Conservation (phyloP, 306 rosid species). For the Sindora glabra region DNA sequence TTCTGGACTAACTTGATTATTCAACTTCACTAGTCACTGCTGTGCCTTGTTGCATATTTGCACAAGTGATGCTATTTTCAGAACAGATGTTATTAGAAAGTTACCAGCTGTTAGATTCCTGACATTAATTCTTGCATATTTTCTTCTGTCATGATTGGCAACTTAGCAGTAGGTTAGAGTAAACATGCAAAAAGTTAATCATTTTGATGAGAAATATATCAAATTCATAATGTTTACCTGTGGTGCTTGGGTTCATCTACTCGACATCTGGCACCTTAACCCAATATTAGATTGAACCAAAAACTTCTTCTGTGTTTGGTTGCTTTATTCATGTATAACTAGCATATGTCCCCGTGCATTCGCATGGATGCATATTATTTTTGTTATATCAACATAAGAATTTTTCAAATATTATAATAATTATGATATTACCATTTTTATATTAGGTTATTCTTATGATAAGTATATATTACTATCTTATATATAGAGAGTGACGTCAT, state of each 20-base stretch:
- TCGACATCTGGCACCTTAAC: too few species aligned
- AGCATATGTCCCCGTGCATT: too few species aligned
- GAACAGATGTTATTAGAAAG: neutral
- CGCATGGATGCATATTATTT: too few species aligned
- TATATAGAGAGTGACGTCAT: too few species aligned
- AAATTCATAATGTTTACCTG: neutral
- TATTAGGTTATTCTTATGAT: too few species aligned
- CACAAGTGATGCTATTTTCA: neutral
- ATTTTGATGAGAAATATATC: neutral
- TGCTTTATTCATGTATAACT: too few species aligned
- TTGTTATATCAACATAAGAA: too few species aligned
- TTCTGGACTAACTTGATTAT: neutral
- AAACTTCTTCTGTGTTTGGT: too few species aligned
- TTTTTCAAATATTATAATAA: too few species aligned
- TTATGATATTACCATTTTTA: too few species aligned
- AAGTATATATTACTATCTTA: too few species aligned
- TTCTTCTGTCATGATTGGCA: neutral
- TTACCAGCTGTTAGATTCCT: neutral
- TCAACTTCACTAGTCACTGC: neutral
- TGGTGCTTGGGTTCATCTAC: neutral
- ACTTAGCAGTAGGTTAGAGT: neutral
- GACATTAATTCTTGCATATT: neutral
- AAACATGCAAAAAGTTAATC: neutral
- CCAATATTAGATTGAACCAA: constrained; percentile 2
- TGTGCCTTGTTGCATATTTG: constrained; percentile 3